Percentiles rank a stretch among this genome's conserved stretches.
phyloP scores from a whole-genome alignment of 371 early-diverging fungal genomes.

The Mucor saturninus region DNA sequence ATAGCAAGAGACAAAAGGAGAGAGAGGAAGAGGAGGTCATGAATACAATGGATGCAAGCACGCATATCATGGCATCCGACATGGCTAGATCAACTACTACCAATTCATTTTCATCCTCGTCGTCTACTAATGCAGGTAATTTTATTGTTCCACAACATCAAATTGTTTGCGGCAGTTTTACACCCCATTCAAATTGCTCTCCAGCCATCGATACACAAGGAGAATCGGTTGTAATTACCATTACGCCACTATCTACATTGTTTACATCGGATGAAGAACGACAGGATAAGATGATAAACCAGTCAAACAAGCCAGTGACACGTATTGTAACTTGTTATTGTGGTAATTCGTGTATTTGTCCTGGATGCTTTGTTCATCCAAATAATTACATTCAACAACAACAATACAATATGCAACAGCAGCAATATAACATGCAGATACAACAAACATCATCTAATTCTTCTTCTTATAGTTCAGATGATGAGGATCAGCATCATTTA shows the following conservation, averaged over 20 bases:
- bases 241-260: constrained; percentile 38
- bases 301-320: constrained; percentile 6
- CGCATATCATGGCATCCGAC: background rate
- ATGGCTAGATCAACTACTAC: constrained; percentile 17
- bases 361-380: constrained; percentile 38
- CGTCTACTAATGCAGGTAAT: background rate
- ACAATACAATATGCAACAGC: constrained; percentile 1
- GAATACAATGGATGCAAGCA: background rate
- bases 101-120: constrained; percentile 9
- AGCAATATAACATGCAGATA: background rate
- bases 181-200: constrained; percentile 16
- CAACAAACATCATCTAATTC: constrained; percentile 17
- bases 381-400: constrained; percentile 11
- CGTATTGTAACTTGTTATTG: constrained; percentile 36
- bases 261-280: background rate
- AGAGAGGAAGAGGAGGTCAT: background rate
- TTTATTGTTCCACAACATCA: constrained; percentile 1
- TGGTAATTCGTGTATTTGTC: constrained; percentile 29
- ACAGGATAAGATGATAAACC: background rate
- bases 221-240: constrained; percentile 47
- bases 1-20: background rate
- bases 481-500: constrained; percentile 19
- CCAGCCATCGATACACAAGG: constrained; percentile 12
- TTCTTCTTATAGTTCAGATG: constrained; percentile 30
- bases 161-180: constrained; percentile 15